phyloP scores from a whole-genome alignment of 139 green algal genomes.

The Closterium sp. region DNA sequence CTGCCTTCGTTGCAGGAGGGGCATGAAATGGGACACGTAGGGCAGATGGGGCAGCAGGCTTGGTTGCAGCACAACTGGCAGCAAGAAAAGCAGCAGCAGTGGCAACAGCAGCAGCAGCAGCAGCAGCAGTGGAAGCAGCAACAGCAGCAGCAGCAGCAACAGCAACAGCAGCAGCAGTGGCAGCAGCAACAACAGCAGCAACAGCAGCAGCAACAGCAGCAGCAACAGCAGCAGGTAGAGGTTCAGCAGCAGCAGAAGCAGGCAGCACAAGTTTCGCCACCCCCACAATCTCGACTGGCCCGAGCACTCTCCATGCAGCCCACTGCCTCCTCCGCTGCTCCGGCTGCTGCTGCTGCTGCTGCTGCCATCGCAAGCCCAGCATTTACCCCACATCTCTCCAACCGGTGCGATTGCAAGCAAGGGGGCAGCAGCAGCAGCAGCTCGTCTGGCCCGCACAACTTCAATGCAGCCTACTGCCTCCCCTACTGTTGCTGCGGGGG shows the following conservation, averaged over 20 bases:
- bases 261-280: background rate
- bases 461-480: background rate
- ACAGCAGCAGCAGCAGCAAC: no score
- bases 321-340: background rate
- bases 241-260: background rate
- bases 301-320: background rate
- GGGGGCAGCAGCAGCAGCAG: no score
- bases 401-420: background rate
- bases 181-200: background rate
- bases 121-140: no score
- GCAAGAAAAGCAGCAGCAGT: background rate
- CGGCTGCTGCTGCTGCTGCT: background rate
- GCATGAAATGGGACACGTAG: background rate
- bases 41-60: background rate
- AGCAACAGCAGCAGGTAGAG: background rate
- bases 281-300: background rate
- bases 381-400: background rate
- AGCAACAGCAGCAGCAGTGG: no score
- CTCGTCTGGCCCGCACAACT: no score
- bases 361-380: background rate
- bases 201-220: background rate
- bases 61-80: background rate
- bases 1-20: background rate
- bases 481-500: background rate
- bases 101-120: no score